phyloP scores from a whole-genome alignment of 2,329 filamentous ascomycete genomes.

The Microsporum canis region DNA sequence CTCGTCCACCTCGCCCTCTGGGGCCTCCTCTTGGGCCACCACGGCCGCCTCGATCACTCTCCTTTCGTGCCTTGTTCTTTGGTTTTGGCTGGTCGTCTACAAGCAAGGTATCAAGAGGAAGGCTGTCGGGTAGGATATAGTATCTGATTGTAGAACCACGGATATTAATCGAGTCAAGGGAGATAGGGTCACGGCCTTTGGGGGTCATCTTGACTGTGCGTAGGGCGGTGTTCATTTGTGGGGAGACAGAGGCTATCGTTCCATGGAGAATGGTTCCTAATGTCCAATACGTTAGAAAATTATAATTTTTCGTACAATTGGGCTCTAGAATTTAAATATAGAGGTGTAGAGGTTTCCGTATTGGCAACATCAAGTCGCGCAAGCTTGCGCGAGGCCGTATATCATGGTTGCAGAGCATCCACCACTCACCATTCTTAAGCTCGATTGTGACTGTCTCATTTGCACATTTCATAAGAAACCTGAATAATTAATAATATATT shows the following conservation, averaged over 20 bases:
- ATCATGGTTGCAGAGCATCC: not conserved
- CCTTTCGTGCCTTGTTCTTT: conserved; percentile 99
- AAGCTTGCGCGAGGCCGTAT: not conserved
- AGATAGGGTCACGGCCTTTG: conserved; percentile 73
- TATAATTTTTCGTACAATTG: not conserved
- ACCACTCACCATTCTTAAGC: conserved; percentile 75
- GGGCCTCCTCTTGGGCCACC: conserved; percentile 38
- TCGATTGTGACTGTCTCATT: conserved; percentile 98
- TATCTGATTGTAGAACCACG: conserved; percentile 93
- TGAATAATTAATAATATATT: conserved; percentile 31
- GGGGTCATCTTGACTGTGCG: conserved; percentile 95
- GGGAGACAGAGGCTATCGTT: conserved; percentile 91
- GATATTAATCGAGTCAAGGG: conserved; percentile 91
- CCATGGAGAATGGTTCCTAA: conserved; percentile 89
- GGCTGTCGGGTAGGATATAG: conserved; percentile 88
- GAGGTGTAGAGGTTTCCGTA: not conserved
- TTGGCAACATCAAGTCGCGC: not conserved
- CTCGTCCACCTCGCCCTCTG: conserved; percentile 39
- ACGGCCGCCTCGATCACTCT: conserved; percentile 48
- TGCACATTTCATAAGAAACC: conserved; percentile 98
- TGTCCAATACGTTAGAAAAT: not conserved
- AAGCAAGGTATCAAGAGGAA: conserved; percentile 87
- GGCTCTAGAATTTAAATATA: not conserved
- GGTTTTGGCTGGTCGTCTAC: conserved; percentile 96
- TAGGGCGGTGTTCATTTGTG: conserved; percentile 96